These are phyloP conservation scores for Colletotrichum endophyticum DNA, from an alignment of 2,329 filamentous ascomycete genomes.

Conservation along the genomic window DNA sequence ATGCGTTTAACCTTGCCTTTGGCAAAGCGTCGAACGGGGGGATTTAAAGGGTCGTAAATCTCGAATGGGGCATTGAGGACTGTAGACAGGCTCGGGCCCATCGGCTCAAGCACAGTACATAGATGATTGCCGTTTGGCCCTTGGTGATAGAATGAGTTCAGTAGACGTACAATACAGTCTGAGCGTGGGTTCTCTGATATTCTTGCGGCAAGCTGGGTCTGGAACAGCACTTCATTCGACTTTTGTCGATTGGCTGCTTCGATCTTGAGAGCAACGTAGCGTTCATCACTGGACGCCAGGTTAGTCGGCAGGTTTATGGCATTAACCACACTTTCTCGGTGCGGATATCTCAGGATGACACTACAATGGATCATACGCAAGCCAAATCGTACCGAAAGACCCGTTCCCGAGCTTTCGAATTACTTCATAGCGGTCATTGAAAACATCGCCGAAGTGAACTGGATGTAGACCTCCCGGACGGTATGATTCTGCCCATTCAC, in stretches of 20 bases:
- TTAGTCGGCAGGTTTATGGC: neutral
- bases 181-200: neutral
- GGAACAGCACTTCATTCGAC: conserved; percentile 17
- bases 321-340: neutral
- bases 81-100: conserved; percentile 29
- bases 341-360: accelerated
- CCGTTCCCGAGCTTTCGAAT: conserved; percentile 30
- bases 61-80: conserved; percentile 22
- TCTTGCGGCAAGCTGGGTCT: conserved; percentile 7
- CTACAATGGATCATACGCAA: conserved; percentile 23
- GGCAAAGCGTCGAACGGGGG: neutral
- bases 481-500: conserved; percentile 21
- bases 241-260: conserved; percentile 24
- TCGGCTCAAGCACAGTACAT: conserved; percentile 34
- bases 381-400: conserved; percentile 28
- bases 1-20: neutral
- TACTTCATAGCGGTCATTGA: conserved; percentile 23
- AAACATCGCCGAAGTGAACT: conserved; percentile 26
- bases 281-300: neutral
- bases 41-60: neutral
- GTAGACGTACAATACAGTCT: conserved; percentile 22
- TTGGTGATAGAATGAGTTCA: conserved; percentile 30
- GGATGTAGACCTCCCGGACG: conserved; percentile 26
- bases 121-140: conserved; percentile 36
- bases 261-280: conserved; percentile 32